phyloP scores from a whole-genome alignment of 2,329 filamentous ascomycete genomes.

The Phialophora chinensis region DNA sequence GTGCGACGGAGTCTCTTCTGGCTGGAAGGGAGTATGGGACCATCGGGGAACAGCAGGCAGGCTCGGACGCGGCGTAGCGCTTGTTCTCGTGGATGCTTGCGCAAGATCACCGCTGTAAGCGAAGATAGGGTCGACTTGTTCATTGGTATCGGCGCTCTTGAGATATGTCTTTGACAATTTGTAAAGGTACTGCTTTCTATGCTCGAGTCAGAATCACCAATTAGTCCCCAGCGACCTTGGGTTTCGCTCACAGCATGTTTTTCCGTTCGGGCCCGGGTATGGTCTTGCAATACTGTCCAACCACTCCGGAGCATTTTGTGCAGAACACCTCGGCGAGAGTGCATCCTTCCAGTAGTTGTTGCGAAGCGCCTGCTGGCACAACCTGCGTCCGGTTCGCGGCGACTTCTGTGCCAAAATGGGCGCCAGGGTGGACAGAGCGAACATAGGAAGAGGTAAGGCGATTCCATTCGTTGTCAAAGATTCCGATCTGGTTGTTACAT shows the following conservation, averaged over 20 bases:
- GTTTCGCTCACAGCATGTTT: conserved; percentile 30
- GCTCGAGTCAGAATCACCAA: background rate
- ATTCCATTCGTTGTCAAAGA: conserved; percentile 39
- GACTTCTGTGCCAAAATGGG: conserved; percentile 34
- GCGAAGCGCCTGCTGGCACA: conserved; percentile 34
- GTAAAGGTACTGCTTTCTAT: conserved; percentile 37
- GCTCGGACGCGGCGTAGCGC: conserved; percentile 20
- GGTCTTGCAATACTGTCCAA: conserved; percentile 39
- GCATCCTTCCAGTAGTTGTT: conserved; percentile 36
- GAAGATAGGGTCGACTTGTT: conserved; percentile 32
- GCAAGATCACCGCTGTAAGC: conserved; percentile 18
- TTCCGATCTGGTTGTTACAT: conserved; percentile 38
- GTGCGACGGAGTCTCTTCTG: conserved; percentile 14
- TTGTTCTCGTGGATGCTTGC: conserved; percentile 17
- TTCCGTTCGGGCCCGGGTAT: conserved; percentile 29
- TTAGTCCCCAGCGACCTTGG: background rate
- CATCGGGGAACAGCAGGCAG: conserved; percentile 16
- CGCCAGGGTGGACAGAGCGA: conserved; percentile 30
- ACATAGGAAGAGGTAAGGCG: conserved; percentile 38
- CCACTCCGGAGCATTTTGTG: conserved; percentile 32
- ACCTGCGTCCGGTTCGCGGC: conserved; percentile 31
- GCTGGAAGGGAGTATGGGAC: conserved; percentile 24
- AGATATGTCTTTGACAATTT: conserved; percentile 38
- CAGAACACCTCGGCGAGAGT: conserved; percentile 38
- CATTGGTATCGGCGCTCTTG: conserved; percentile 30